Conservation (phyloP, 176 grass and related monocot genomes). For the Avena sativa region DNA sequence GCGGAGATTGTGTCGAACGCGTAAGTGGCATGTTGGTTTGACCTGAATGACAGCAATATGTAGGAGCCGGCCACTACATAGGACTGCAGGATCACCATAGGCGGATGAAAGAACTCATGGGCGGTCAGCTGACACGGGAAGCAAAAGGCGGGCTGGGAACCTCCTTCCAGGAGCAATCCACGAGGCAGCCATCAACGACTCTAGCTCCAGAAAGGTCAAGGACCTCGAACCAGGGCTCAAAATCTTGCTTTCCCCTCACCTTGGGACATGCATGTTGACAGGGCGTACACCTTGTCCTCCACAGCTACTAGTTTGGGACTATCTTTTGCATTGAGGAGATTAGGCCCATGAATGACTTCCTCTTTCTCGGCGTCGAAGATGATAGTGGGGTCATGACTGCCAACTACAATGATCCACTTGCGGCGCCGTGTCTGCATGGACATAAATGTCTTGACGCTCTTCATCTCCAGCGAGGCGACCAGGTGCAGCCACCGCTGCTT, state of each 20-base stretch:
- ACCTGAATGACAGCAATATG: not conserved
- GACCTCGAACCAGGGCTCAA: constrained; percentile 5
- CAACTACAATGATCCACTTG: not conserved
- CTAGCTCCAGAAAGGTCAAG: not conserved
- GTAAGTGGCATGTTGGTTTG: not conserved
- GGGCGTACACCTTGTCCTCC: not conserved
- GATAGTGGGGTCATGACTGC: not conserved
- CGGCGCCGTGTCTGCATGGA: not conserved
- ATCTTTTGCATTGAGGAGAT: not conserved
- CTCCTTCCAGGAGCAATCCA: not conserved
- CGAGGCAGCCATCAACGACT: not conserved
- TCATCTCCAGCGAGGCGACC: not conserved
- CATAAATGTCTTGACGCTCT: not conserved
- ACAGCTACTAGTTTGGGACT: not conserved
- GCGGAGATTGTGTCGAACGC: not conserved
- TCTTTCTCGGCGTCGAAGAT: not conserved
- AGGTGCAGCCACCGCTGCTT: not conserved
- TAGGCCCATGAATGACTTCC: not conserved
- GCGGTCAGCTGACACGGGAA: not conserved
- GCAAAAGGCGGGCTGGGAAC: not conserved
- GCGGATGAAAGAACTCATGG: not conserved
- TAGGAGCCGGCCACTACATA: not conserved
- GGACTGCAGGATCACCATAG: not conserved
- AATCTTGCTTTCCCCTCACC: not conserved
- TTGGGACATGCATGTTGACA: not conserved